Conservation (phyloP, 108 stramenopile genomes). For the Discostella stelligeroides region DNA sequence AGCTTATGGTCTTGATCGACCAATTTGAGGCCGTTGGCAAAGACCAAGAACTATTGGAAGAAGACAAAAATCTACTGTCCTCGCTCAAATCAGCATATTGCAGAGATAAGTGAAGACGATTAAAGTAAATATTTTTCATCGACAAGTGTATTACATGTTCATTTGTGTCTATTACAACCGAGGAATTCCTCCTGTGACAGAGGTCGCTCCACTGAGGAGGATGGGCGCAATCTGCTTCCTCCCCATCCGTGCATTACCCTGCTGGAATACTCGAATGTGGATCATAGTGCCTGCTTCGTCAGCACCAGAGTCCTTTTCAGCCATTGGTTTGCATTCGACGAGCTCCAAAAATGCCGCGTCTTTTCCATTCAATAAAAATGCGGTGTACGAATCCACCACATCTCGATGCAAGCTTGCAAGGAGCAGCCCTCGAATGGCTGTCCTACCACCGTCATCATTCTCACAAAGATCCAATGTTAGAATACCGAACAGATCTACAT, state of each 20-base stretch:
- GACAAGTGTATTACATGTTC: no score
- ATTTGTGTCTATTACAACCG: not conserved
- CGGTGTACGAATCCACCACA: slow-evolving; percentile 43
- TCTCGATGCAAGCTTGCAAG: slow-evolving; percentile 19
- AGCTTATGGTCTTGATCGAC: slow-evolving; percentile 24
- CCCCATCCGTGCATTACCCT: slow-evolving; percentile 74
- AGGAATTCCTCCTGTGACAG: not conserved
- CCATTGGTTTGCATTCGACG: slow-evolving; percentile 5
- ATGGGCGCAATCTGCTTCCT: slow-evolving; percentile 84
- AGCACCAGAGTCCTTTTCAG: not conserved
- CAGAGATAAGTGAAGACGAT: not conserved
- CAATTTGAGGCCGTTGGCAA: slow-evolving; percentile 20
- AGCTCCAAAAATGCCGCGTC: slow-evolving; percentile 41
- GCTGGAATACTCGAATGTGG: slow-evolving; percentile 53
- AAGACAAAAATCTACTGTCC: slow-evolving; percentile 13
- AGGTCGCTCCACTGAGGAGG: slow-evolving; percentile 35
- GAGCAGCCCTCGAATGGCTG: slow-evolving; percentile 25
- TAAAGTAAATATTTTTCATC: not conserved
- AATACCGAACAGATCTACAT: slow-evolving; percentile 38
- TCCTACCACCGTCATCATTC: slow-evolving; percentile 7
- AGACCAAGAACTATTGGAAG: not conserved
- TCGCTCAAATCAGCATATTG: slow-evolving; percentile 12
- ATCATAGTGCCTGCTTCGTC: slow-evolving; percentile 12
- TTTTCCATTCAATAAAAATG: slow-evolving; percentile 21
- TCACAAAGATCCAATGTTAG: slow-evolving; percentile 20